Evolutionary conservation across 768 basidiomycete genomes (phyloP).

Genomic region (Dioszegia aurantiaca): DNA sequence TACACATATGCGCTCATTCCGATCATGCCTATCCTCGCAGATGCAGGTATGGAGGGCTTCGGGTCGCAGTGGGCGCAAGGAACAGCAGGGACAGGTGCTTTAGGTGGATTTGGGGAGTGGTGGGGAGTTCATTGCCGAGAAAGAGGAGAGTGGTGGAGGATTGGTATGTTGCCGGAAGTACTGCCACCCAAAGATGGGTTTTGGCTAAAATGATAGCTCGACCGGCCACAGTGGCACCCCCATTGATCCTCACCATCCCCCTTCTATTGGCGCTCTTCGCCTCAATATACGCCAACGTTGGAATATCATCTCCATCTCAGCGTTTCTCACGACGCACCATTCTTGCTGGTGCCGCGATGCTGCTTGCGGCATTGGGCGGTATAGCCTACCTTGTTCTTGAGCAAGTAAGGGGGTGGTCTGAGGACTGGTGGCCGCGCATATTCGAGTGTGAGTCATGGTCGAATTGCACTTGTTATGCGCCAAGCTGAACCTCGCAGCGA

Average conservation of each 20-base stretch:
- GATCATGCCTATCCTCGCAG: neutral
- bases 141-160: conserved; percentile 2
- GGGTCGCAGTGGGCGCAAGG: neutral
- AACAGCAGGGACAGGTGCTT: neutral
- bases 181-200: too few relatives aligned
- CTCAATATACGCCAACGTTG: neutral
- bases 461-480: neutral
- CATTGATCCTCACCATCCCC: neutral
- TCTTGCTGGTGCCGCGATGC: neutral
- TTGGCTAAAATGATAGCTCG: neutral
- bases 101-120: neutral
- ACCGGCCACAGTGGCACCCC: neutral
- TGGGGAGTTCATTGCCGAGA: conserved; percentile 9
- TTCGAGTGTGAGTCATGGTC: neutral
- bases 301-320: neutral
- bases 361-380: neutral
- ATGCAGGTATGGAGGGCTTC: neutral
- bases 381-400: conserved; percentile 2
- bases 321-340: neutral
- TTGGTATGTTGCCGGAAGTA: too few relatives aligned
- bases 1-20: conserved; percentile 7
- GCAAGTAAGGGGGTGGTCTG: conserved; percentile 1
- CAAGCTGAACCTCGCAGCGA: neutral
- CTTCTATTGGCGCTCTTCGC: neutral
- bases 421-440: neutral